Conservation (phyloP, 2,329 filamentous ascomycete genomes). For the Talaromyces verruculosus region DNA sequence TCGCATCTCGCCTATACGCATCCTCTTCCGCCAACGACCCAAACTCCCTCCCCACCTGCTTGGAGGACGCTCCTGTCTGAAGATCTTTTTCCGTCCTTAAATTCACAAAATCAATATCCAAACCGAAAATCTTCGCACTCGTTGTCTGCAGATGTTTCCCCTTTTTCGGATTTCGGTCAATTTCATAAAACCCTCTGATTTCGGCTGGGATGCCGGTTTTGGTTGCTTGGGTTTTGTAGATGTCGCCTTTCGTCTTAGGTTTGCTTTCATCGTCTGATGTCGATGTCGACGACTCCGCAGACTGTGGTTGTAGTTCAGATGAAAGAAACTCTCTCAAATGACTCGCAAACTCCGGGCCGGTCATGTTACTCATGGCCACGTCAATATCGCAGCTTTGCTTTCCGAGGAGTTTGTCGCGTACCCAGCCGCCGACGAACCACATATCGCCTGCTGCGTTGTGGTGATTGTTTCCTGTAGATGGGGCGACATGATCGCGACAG, state of each 20-base stretch:
- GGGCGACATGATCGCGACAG: constrained; percentile 1
- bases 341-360: constrained; percentile 2
- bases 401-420: constrained; percentile 17
- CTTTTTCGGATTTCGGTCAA: constrained; percentile 10
- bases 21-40: constrained; percentile 5
- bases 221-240: constrained; percentile 6
- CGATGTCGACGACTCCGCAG: not conserved
- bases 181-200: constrained; percentile 13
- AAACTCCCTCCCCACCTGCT: not conserved
- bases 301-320: not conserved
- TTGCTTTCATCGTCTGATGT: not conserved
- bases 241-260: not conserved
- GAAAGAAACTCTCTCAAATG: constrained; percentile 12
- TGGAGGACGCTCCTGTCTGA: not conserved
- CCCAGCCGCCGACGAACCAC: constrained; percentile 20
- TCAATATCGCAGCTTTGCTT: constrained; percentile 12
- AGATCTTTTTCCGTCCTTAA: not conserved
- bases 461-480: not conserved
- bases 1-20: constrained; percentile 13
- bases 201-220: constrained; percentile 3
- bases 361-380: constrained; percentile 11
- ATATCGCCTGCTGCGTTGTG: not conserved
- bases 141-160: constrained; percentile 14
- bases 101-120: constrained; percentile 18
- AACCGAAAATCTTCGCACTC: constrained; percentile 12